Evolutionary conservation across 495 filamentous ascomycete species (phyloP).

Genomic region (Rhypophila decipiens): DNA sequence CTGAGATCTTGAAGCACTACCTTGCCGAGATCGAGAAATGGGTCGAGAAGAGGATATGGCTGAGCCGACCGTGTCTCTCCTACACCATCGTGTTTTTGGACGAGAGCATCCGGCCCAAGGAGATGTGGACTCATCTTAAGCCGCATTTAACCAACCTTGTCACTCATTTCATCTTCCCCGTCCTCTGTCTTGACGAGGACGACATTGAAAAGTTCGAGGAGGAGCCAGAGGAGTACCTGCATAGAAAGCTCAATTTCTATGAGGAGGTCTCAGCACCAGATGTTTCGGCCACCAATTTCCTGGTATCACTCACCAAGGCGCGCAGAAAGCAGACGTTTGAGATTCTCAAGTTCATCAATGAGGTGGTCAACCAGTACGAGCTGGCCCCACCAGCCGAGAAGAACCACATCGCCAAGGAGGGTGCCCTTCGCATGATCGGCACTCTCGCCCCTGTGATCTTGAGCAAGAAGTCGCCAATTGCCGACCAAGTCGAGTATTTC

Average conservation of each 20-base stretch:
- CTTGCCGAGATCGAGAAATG: conserved; percentile 91
- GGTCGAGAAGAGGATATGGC: conserved; percentile 90
- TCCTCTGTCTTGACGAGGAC: conserved; percentile 86
- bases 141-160: conserved; percentile 88
- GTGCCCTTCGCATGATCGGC: conserved; percentile 94
- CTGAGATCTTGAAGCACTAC: conserved; percentile 90
- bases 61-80: conserved; percentile 86
- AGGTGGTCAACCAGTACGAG: conserved; percentile 83
- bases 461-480: conserved; percentile 96
- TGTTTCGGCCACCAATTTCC: conserved; percentile 92
- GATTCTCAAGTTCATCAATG: conserved; percentile 88
- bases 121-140: conserved; percentile 91
- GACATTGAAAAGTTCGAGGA: conserved; percentile 91
- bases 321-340: conserved; percentile 94
- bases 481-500: conserved; percentile 98
- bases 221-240: conserved; percentile 92
- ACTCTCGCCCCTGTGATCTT: conserved; percentile 89
- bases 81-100: conserved; percentile 91
- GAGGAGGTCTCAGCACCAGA: conserved; percentile 95
- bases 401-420: conserved; percentile 90
- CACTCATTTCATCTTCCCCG: conserved; percentile 88
- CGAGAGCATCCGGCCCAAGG: conserved; percentile 94
- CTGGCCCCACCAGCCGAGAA: conserved; percentile 76
- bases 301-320: conserved; percentile 88
- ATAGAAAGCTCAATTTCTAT: conserved; percentile 95